Evolutionary conservation across 352 stramenopile species (phyloP), one percentile per base, ranked within the genome.

Genomic region (Discostella stelligera): DNA sequence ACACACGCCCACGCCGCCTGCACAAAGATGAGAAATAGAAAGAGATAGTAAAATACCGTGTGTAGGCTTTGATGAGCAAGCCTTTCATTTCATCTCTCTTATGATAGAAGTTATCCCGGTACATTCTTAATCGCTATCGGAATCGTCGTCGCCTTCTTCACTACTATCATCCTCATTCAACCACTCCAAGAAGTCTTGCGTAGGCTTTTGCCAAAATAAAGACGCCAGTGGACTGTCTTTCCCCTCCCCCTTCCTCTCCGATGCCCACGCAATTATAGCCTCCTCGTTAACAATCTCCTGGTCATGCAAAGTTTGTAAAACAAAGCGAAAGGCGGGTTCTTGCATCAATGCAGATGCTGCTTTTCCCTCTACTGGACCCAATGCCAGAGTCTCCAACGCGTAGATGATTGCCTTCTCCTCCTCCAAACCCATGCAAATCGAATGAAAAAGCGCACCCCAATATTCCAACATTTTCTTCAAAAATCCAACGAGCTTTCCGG

Each of bases 141-240:
- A 44, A 44, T 55, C 52, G 23, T 80, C 79, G 60, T 83, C 74
- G 48, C 81, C 77, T 58, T 80, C 71, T 50, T 70, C 73, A 32
- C 79, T 73, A 14, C 86, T 81, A 16, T 65, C 48, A 30, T 88
- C 83, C 66, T 95, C 90, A 70, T 95, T 85, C 16, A 97, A 80
- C 94, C 95, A 98, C 60, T 97, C 93, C 62, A 98, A 92, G 83
- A 98, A 98, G 77, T 97, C 95, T 72, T 96, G 88, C 37, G 97
- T 90, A 27, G 94, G 89, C 68, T 96, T 68, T 55, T 90, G 82
- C 66, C 80, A 74, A 48, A 95, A 94, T 21, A 97, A 76, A 64
- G 83, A 68, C 25, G 62, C 74, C 3, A 65, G 37, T n/a, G 79
- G 49, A 82, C 52, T 79, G 20, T 85, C 87, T 13, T 81, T 83